Evolutionary conservation across 2,329 filamentous ascomycete species (phyloP).

Genomic region (Paecilomyces dactylethromorphus): DNA sequence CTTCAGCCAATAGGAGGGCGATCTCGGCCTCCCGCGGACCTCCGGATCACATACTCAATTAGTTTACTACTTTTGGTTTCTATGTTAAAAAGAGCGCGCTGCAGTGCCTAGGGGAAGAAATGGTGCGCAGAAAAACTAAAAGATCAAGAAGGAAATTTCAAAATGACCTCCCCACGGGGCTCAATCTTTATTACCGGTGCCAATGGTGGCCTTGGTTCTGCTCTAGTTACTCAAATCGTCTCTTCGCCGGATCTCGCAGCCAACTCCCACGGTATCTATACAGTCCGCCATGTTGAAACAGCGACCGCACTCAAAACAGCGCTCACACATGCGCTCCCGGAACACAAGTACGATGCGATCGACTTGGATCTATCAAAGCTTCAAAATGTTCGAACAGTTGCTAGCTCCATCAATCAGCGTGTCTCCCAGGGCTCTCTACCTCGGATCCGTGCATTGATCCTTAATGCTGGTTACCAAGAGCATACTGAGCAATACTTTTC

Average conservation of each 20-base stretch:
- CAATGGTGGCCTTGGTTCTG: conserved; percentile 3
- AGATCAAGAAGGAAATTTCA: not conserved
- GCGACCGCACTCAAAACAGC: not conserved
- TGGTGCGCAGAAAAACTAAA: not conserved
- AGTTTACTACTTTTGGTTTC: not conserved
- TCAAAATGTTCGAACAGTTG: conserved; percentile 6
- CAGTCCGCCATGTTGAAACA: conserved; percentile 5
- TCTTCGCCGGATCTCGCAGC: conserved; percentile 10
- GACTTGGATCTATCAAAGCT: conserved; percentile 8
- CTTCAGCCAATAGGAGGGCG: not conserved
- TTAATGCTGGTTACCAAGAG: conserved; percentile 24
- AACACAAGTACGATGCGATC: not conserved
- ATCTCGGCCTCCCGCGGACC: not conserved
- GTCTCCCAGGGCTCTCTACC: conserved; percentile 24
- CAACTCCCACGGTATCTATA: conserved; percentile 13
- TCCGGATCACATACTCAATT: not conserved
- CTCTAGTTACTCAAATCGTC: conserved; percentile 4
- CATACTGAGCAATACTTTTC: conserved; percentile 6
- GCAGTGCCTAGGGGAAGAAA: not conserved
- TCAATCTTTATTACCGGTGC: conserved; percentile 3
- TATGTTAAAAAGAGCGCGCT: not conserved
- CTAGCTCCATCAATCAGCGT: conserved; percentile 8
- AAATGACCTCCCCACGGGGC: not conserved
- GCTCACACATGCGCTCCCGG: not conserved
- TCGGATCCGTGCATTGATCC: conserved; percentile 32